These are phyloP conservation scores for Phialemonium atrogriseum DNA, from an alignment of 2,329 filamentous ascomycete species.

Conservation along the genomic window DNA sequence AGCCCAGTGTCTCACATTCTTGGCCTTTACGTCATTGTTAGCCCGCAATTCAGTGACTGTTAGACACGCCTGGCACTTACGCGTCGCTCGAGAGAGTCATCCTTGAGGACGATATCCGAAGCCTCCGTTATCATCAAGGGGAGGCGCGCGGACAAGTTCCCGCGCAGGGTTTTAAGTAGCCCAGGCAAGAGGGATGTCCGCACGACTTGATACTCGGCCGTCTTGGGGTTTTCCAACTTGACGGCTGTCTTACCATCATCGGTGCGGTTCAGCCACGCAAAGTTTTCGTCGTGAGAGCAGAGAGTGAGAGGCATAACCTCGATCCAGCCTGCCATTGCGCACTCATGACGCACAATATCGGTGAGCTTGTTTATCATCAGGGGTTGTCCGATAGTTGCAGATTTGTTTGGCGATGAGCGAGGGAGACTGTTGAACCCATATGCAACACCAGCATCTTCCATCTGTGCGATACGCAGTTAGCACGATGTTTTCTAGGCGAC, in stretches of 20 bases:
- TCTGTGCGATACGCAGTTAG: no score
- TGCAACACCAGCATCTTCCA: constrained; percentile 95
- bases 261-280: constrained; percentile 83
- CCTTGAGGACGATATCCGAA: constrained; percentile 87
- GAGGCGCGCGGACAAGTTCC: constrained; percentile 83
- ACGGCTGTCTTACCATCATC: constrained; percentile 80
- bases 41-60: neutral
- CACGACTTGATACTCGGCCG: constrained; percentile 86
- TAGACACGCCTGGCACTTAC: neutral
- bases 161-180: constrained; percentile 84
- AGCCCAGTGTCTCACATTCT: constrained; percentile 94
- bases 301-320: constrained; percentile 95
- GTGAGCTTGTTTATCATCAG: constrained; percentile 88
- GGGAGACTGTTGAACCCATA: constrained; percentile 98
- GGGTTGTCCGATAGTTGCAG: constrained; percentile 77
- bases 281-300: constrained; percentile 98
- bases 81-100: constrained; percentile 69
- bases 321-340: constrained; percentile 90
- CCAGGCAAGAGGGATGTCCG: constrained; percentile 80
- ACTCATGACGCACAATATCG: constrained; percentile 83
- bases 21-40: constrained; percentile 32
- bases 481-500: no score
- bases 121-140: constrained; percentile 92
- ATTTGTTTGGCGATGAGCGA: constrained; percentile 76
- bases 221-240: constrained; percentile 86